Percentiles rank a stretch among this genome's conserved stretches.
These are phyloP conservation scores for Exophiala aquamarina DNA, from an alignment of 2,329 filamentous ascomycete species.

Conservation along the genomic window DNA sequence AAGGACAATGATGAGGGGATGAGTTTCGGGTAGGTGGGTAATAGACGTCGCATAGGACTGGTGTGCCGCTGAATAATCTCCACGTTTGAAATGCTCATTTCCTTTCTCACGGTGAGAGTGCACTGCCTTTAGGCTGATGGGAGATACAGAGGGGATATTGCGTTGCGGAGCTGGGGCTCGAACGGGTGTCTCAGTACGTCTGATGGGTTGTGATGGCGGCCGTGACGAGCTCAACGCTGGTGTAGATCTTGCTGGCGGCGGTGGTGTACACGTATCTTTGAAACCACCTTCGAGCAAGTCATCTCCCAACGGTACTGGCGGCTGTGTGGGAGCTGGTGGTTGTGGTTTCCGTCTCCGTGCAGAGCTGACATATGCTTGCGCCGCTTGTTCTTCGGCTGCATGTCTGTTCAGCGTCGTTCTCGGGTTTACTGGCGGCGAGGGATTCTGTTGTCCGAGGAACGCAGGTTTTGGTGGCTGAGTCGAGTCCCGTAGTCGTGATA, in stretches of 20 bases:
- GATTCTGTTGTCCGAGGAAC: conserved; percentile 58
- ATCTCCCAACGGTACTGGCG: conserved; percentile 49
- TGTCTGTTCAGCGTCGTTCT: conserved; percentile 68
- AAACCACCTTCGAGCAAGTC: conserved; percentile 62
- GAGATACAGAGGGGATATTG: conserved; percentile 63
- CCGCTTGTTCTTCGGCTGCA: conserved; percentile 73
- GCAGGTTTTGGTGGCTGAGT: conserved; percentile 44
- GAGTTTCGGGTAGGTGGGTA: conserved; percentile 68
- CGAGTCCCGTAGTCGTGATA: conserved; percentile 41
- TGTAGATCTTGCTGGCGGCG: conserved; percentile 33
- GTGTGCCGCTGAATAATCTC: conserved; percentile 87
- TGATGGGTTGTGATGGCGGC: conserved; percentile 41
- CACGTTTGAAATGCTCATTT: conserved; percentile 87
- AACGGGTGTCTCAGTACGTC: conserved; percentile 45
- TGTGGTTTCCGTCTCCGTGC: conserved; percentile 70
- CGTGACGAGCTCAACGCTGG: conserved; percentile 37
- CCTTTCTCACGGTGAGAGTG: conserved; percentile 77
- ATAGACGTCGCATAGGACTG: conserved; percentile 78
- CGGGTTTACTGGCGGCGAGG: conserved; percentile 50
- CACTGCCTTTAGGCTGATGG: conserved; percentile 70
- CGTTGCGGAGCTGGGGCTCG: conserved; percentile 51
- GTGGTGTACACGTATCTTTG: conserved; percentile 18
- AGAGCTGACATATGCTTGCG: conserved; percentile 84
- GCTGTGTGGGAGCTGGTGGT: conserved; percentile 46
- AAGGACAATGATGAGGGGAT: conserved; percentile 84